A percentile compares a stretch with the other conserved stretches of the same genome.
These are phyloP conservation scores for Xylaria palmicola DNA, from an alignment of 495 filamentous ascomycete genomes.

Conservation along the genomic window DNA sequence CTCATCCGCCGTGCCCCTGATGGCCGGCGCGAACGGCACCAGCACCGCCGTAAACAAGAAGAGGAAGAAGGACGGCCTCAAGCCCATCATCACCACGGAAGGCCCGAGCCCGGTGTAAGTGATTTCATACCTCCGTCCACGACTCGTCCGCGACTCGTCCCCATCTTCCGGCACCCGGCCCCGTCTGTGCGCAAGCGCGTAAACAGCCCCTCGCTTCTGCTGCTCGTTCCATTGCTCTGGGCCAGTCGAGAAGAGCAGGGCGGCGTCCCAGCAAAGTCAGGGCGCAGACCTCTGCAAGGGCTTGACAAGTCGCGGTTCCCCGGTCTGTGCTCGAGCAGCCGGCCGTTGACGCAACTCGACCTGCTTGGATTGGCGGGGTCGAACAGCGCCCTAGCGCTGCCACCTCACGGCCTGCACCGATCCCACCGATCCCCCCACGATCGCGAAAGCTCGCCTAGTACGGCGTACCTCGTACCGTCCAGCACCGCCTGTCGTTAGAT, in stretches of 20 bases:
- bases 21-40: constrained; percentile 29
- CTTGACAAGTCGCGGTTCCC: neutral
- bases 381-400: constrained; percentile 5
- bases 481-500: too few species aligned
- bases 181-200: constrained; percentile 4
- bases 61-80: constrained; percentile 83
- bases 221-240: neutral
- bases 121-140: constrained; percentile 27
- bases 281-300: neutral
- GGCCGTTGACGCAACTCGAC: constrained; percentile 3
- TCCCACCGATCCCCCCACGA: too few species aligned
- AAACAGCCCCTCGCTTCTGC: neutral
- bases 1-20: constrained; percentile 14
- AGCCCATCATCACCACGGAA: constrained; percentile 88
- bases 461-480: too few species aligned
- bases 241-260: neutral
- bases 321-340: neutral
- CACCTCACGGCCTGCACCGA: too few species aligned
- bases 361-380: constrained; percentile 10
- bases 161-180: constrained; percentile 29
- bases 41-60: constrained; percentile 63
- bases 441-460: too few species aligned
- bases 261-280: neutral
- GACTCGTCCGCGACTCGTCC: constrained; percentile 8
- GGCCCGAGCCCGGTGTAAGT: constrained; percentile 48